Percentiles rank a stretch among this genome's conserved stretches.
Evolutionary conservation across 371 early-diverging fungal genomes (phyloP).

Genomic region (Mortierella sp.): DNA sequence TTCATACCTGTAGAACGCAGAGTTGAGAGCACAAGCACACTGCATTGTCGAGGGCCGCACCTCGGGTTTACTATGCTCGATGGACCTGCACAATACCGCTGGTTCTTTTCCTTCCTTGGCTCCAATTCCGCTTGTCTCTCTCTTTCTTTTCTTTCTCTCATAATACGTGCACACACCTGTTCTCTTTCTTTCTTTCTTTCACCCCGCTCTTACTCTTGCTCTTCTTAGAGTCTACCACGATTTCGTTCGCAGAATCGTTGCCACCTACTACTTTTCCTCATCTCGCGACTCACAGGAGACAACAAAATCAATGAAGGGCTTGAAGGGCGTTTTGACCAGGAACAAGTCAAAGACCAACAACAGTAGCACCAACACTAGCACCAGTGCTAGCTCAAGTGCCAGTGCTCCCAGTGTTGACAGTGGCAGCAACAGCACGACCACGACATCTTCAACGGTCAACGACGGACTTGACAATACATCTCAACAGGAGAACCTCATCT

Average conservation of each 20-base stretch:
- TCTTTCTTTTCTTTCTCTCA: too few relatives aligned
- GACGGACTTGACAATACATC: slow-evolving; percentile 3
- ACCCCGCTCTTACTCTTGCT: background rate
- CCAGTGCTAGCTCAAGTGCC: background rate
- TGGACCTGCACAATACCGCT: too few relatives aligned
- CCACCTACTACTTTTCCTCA: background rate
- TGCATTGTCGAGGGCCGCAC: too few relatives aligned
- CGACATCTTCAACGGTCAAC: slow-evolving; percentile 26
- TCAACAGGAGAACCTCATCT: slow-evolving; percentile 28
- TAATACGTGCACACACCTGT: background rate
- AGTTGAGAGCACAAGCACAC: too few relatives aligned
- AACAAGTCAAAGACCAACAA: slow-evolving; percentile 52
- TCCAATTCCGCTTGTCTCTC: too few relatives aligned
- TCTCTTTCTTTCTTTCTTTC: background rate
- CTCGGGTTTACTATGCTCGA: too few relatives aligned
- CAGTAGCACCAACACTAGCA: slow-evolving; percentile 23
- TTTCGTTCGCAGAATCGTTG: too few relatives aligned
- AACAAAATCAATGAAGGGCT: slow-evolving; percentile 38
- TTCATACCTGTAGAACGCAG: too few relatives aligned
- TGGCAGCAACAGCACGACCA: slow-evolving; percentile 2
- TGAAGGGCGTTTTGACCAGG: slow-evolving; percentile 55
- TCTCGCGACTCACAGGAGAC: background rate
- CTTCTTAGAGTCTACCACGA: background rate
- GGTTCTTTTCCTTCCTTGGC: too few relatives aligned
- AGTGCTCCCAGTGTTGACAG: background rate